Evolutionary conservation across 2,329 filamentous ascomycete genomes (phyloP), one percentile per base, ranked within the genome.

Genomic region (Xylariaceae sp.): DNA sequence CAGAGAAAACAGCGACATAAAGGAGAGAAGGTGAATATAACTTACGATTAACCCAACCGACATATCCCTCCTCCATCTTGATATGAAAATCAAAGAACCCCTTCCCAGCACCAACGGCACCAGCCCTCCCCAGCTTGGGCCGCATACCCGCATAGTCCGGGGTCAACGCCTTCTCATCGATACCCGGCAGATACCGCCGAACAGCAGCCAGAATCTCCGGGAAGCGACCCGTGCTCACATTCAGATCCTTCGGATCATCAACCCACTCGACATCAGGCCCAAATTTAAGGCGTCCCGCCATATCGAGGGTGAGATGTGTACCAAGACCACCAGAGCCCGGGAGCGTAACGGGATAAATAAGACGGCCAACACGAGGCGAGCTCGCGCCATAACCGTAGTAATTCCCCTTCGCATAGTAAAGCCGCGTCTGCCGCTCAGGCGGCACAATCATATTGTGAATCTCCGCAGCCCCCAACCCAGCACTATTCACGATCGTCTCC

Each of bases 191-290:
- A 71, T 96, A 99, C 6, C 80, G 80, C 66, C 81, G 78, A 59
- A 99, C 97, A 69, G 90, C 90, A 9, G 77, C 77, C 0, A 96
- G 73, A 0, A 92, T 92, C 45, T 83, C 78, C 1, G 76, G 72
- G 57, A 96, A 76, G 10, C 89, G 80, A 18, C 77, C 77, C 1
- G 79, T 75, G 65, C 84, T 90, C 13, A 89, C 87, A 1, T 79
- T 77, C n/a, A 96, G 78, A 68, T 96, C 85, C 7, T 76, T 74
- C 0, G 91, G 85, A 1, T 80, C 76, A 53, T 88, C 82, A 0
- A 96, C 88, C 94, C 94, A 97, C 73, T 97, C 91, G 11, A 97
- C 89, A 71, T 99, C 94, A 0, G 94, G 94, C 0, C 94, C 94
- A 73, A 99, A 99, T 44, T 91, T 88, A 49, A 97, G 82, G 0